Percentiles rank a stretch among this genome's conserved stretches.
Evolutionary conservation across 2,329 filamentous ascomycete genomes (phyloP).

Genomic region (Microsporum canis): DNA sequence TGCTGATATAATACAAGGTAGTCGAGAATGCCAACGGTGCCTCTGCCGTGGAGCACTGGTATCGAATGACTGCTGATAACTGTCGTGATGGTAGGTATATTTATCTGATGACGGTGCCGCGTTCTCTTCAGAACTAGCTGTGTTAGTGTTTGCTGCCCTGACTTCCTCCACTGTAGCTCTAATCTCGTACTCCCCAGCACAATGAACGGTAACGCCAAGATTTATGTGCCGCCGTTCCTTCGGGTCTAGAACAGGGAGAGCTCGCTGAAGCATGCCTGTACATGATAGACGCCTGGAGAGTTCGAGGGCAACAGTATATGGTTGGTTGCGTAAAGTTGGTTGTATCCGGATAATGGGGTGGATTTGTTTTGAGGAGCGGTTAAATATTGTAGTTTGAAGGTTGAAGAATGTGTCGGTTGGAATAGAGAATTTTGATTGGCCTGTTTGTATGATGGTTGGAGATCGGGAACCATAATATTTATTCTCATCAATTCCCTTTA

Average conservation of each 20-base stretch:
- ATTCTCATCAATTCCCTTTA: conserved; percentile 13
- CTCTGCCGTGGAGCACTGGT: conserved; percentile 16
- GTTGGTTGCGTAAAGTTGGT: conserved; percentile 63
- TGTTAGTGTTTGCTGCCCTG: conserved; percentile 41
- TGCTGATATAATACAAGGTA: conserved; percentile 23
- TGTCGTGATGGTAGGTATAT: conserved; percentile 7
- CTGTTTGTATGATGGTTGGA: conserved; percentile 28
- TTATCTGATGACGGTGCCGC: background rate
- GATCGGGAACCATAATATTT: conserved; percentile 11
- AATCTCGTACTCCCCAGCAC: conserved; percentile 72
- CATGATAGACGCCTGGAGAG: conserved; percentile 71
- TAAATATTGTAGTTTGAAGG: conserved; percentile 59
- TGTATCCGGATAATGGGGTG: conserved; percentile 63
- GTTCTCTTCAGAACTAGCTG: background rate
- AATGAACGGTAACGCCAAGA: conserved; percentile 63
- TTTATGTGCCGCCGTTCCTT: conserved; percentile 49
- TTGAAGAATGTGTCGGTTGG: conserved; percentile 55
- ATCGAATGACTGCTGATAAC: conserved; percentile 13
- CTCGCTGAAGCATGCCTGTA: conserved; percentile 72
- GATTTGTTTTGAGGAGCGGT: conserved; percentile 58
- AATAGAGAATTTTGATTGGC: conserved; percentile 38
- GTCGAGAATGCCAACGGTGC: conserved; percentile 25
- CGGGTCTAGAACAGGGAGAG: conserved; percentile 52
- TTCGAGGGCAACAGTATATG: conserved; percentile 62
- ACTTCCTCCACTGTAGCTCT: conserved; percentile 67